Conservation (phyloP, 108 stramenopile genomes). For the Discostella stelligeroides region DNA sequence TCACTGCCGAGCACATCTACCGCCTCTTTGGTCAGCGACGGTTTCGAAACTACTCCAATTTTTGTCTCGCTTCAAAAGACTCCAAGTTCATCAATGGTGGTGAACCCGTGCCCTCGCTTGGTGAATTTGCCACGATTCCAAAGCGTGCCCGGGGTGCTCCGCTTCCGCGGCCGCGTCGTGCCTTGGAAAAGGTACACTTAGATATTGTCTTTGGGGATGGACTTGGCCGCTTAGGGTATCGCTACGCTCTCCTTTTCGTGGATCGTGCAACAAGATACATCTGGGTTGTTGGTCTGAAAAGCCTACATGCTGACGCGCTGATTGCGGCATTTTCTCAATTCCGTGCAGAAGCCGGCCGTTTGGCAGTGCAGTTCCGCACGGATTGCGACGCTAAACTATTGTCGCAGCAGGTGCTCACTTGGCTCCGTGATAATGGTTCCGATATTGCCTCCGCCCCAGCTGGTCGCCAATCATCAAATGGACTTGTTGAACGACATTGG, state of each 20-base stretch:
- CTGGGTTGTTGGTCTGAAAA: slow-evolving; percentile 25
- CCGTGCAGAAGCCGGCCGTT: background rate
- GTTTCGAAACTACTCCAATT: background rate
- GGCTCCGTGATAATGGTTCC: background rate
- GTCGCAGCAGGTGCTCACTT: slow-evolving; percentile 8
- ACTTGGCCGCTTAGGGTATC: slow-evolving; percentile 11
- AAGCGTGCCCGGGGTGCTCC: slow-evolving; percentile 1
- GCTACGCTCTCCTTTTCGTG: slow-evolving; percentile 20
- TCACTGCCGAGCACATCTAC: background rate
- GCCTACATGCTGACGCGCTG: slow-evolving; percentile 13
- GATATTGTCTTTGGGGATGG: slow-evolving; percentile 33
- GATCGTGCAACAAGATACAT: slow-evolving; percentile 18
- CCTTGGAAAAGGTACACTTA: slow-evolving; percentile 17
- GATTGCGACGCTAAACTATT: slow-evolving; percentile 31
- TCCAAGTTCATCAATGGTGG: slow-evolving; percentile 15
- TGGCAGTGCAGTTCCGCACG: slow-evolving; percentile 15
- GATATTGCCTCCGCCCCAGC: slow-evolving; percentile 26
- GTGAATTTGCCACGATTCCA: slow-evolving; percentile 17
- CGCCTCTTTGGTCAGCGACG: background rate
- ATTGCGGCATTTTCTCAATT: slow-evolving; percentile 8
- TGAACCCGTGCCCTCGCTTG: slow-evolving; percentile 6
- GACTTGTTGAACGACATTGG: slow-evolving; percentile 23
- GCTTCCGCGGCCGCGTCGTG: background rate
- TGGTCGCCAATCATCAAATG: slow-evolving; percentile 23
- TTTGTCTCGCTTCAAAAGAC: slow-evolving; percentile 12